A percentile compares a stretch with the other conserved stretches of the same genome.
These are phyloP conservation scores for Dioscorea alata DNA, from an alignment of 106 monocot species.

Conservation along the genomic window DNA sequence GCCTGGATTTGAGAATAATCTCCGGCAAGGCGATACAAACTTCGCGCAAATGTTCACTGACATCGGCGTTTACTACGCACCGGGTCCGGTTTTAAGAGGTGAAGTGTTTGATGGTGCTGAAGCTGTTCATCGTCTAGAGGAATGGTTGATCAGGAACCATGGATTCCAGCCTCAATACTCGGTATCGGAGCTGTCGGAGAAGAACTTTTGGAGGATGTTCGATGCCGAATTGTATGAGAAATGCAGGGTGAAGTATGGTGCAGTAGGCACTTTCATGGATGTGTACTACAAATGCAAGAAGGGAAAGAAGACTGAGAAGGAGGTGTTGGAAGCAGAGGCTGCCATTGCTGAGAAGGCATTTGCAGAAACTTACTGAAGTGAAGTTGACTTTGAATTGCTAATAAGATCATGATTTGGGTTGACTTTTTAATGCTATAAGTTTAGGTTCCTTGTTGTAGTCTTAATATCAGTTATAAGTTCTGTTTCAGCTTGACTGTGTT, in stretches of 20 bases:
- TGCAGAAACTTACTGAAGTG: not conserved
- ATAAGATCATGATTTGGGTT: not conserved
- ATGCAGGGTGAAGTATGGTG: conserved; percentile 7
- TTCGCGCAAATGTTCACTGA: conserved; percentile 15
- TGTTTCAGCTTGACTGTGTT: too few relatives aligned
- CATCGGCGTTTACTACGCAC: conserved; percentile 12
- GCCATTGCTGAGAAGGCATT: not conserved
- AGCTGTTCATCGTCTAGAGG: conserved; percentile 4
- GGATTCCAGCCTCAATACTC: conserved; percentile 15
- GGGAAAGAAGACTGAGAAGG: conserved; percentile 19
- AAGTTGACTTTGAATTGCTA: not conserved
- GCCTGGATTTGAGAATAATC: conserved; percentile 9
- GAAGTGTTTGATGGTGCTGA: conserved; percentile 9
- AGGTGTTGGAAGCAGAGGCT: conserved; percentile 10
- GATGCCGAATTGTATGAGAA: conserved; percentile 5
- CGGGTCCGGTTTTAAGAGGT: conserved; percentile 1
- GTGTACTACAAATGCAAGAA: conserved; percentile 19
- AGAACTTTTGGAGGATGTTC: conserved; percentile 16
- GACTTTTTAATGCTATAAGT: too few relatives aligned
- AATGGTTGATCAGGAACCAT: conserved; percentile 10
- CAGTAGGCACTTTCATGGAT: conserved; percentile 8
- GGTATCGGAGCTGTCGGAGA: conserved; percentile 10
- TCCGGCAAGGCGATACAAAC: conserved; percentile 4
- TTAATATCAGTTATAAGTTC: too few relatives aligned
- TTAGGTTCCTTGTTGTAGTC: too few relatives aligned